Base-by-base conservation (phyloP, 1,139 yeast species). In the Saccharomycopsis crataegensis region DNA sequence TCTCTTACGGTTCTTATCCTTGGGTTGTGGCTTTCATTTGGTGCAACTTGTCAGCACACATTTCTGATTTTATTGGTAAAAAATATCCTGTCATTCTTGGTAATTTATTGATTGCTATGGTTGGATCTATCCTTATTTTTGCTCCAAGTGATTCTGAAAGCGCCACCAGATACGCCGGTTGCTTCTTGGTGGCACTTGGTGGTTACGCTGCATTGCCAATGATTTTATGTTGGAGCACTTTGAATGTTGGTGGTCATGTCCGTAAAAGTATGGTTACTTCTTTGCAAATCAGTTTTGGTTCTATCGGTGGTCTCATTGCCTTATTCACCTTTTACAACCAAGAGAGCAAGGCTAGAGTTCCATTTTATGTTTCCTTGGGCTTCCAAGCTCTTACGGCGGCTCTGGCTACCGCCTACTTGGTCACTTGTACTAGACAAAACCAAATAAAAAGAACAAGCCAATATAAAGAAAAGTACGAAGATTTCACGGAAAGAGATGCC, bases 211-310 rank as follows among this genome's bases (percentile, higher is more conserved):
- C 83, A 28, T 84, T 86, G 91, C 93, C 94, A 11, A 62, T 84
- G 37, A 67, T 84, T 37, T 82, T 86, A 17, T 85, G 94, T 68
- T 83, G 91, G 88, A 73, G 73, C 16, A 77, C 84, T 12, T 73
- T 84, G 56, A 64, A 70, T 62, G 65, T 75, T 46, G 83, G 83
- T 55, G 89, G 91, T 42, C 91, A 86, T 64, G 69, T 80, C 52
- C 74, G 91, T 65, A 82, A 83, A 61, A 74, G 86, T 36, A 83
- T 84, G 31, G 87, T 86, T 52, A 80, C 89, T 14, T 88, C 87
- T 1, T 81, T 83, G 76, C 86, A 83, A 63, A 78, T 86, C 61
- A 93, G 93, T 1, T 83, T 85, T 64, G 94, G 93, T 59, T 85
- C 86, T 67, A 82, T 84, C 63, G 94, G 94, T 59, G 94, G 93